phyloP scores from a whole-genome alignment of 2,329 filamentous ascomycete species.

The Ophiognomonia clavigignenti-juglandacearum region DNA sequence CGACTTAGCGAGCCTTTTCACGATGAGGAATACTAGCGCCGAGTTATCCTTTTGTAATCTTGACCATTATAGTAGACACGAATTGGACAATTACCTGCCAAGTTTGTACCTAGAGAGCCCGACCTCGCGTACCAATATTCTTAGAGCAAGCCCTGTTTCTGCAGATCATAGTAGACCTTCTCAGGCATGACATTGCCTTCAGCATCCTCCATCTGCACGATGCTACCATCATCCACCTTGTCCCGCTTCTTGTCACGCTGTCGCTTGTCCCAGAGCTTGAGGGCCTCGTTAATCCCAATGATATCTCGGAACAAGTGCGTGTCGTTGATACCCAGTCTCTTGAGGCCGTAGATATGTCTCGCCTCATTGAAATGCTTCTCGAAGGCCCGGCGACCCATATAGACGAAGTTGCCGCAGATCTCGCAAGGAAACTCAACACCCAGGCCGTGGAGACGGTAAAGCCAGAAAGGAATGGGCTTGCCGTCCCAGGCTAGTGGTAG shows the following conservation, averaged over 20 bases:
- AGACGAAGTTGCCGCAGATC: constrained; percentile 97
- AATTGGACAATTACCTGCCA: too few relatives aligned
- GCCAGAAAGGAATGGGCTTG: constrained; percentile 98
- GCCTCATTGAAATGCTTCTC: constrained; percentile 98
- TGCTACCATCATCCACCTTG: constrained; percentile 69
- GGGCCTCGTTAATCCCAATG: constrained; percentile 82
- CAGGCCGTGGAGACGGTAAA: constrained; percentile 93
- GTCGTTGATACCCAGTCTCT: constrained; percentile 90
- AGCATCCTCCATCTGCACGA: constrained; percentile 97
- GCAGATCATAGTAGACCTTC: constrained; percentile 93
- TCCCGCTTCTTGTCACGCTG: constrained; percentile 77
- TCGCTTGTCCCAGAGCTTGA: constrained; percentile 89
- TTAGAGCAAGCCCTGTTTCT: constrained; percentile 82
- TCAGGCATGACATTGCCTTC: constrained; percentile 99
- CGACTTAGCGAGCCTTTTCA: too few relatives aligned
- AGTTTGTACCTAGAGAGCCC: too few relatives aligned
- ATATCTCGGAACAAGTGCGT: constrained; percentile 92
- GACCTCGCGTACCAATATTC: too few relatives aligned
- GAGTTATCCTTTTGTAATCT: too few relatives aligned
- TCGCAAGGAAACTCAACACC: constrained; percentile 95
- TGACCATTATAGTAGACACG: too few relatives aligned
- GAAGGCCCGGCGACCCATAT: constrained; percentile 92
- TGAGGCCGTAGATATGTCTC: constrained; percentile 86
- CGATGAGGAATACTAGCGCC: too few relatives aligned
- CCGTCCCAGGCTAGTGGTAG: constrained; percentile 96